Percentiles rank a stretch among this genome's conserved stretches.
phyloP scores from a whole-genome alignment of 306 rosid genomes.

The Trichosanthes cucumerina region DNA sequence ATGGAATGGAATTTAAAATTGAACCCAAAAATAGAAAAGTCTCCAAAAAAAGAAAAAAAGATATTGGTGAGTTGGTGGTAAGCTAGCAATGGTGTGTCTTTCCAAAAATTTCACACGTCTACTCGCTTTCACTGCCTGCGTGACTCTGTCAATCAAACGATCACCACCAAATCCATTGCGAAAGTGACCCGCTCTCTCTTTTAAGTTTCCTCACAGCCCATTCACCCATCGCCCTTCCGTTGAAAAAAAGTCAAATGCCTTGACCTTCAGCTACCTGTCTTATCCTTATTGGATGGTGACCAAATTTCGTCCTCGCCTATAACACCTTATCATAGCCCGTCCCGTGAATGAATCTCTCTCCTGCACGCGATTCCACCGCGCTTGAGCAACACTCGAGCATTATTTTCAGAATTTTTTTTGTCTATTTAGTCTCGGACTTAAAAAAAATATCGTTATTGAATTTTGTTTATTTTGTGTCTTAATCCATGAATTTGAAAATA shows the following conservation, averaged over 20 bases:
- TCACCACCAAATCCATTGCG: not conserved
- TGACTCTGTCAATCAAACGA: not conserved
- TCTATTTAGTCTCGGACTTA: no score
- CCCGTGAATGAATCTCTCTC: not conserved
- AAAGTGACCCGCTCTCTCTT: not conserved
- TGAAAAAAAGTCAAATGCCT: not conserved
- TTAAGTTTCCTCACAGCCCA: not conserved
- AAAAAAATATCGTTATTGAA: no score
- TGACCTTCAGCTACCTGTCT: not conserved
- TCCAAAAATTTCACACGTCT: not conserved
- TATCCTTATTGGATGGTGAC: not conserved
- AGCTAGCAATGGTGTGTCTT: not conserved
- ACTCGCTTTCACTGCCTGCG: not conserved
- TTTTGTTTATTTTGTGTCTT: no score
- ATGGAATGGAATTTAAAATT: not conserved
- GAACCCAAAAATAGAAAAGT: not conserved
- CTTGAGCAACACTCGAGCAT: not conserved
- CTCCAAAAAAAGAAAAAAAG: not conserved
- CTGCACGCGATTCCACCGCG: not conserved
- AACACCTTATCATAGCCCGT: not conserved
- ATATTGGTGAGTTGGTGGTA: not conserved
- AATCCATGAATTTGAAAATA: no score
- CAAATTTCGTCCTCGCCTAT: not conserved
- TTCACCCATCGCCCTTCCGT: not conserved
- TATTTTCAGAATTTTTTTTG: no score